A percentile compares a stretch with the other conserved stretches of the same genome.
Conservation (phyloP, 176 grass and related monocot genomes). For the Phragmites australis region DNA sequence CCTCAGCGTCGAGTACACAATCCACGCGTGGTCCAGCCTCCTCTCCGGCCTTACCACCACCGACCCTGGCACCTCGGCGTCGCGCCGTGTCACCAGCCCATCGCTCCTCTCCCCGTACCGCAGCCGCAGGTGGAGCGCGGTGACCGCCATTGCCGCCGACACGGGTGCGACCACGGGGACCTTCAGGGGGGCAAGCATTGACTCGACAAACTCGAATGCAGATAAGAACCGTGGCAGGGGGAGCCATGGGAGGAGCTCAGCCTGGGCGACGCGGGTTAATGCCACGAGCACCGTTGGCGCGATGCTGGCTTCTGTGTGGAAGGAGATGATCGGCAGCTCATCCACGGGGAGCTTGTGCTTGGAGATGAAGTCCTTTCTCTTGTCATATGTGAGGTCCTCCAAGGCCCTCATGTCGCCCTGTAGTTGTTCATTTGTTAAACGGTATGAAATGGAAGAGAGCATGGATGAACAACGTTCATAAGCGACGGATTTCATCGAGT, state of each 20-base stretch:
- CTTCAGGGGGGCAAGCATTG: slow-evolving; percentile 41
- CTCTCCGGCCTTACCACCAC: slow-evolving; percentile 71
- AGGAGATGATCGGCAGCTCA: slow-evolving; percentile 75
- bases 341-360: slow-evolving; percentile 67
- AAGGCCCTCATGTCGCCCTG: slow-evolving; percentile 95
- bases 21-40: slow-evolving; percentile 85
- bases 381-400: slow-evolving; percentile 88
- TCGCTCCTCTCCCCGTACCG: slow-evolving; percentile 74
- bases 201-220: slow-evolving; percentile 34
- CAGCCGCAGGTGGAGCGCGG: slow-evolving; percentile 69
- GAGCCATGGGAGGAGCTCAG: slow-evolving; percentile 76
- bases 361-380: slow-evolving; percentile 80
- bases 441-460: background rate
- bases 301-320: slow-evolving; percentile 81
- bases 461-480: background rate
- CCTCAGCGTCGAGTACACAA: slow-evolving; percentile 66
- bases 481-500: background rate
- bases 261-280: slow-evolving; percentile 64
- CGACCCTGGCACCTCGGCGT: slow-evolving; percentile 82
- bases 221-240: slow-evolving; percentile 53
- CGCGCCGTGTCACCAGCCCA: slow-evolving; percentile 66
- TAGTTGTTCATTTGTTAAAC: background rate
- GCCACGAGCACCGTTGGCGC: slow-evolving; percentile 62
- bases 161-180: slow-evolving; percentile 68
- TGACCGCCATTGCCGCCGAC: slow-evolving; percentile 65